Base-by-base conservation (phyloP, 805 yeast species). In the Blastobotrys robertii region DNA sequence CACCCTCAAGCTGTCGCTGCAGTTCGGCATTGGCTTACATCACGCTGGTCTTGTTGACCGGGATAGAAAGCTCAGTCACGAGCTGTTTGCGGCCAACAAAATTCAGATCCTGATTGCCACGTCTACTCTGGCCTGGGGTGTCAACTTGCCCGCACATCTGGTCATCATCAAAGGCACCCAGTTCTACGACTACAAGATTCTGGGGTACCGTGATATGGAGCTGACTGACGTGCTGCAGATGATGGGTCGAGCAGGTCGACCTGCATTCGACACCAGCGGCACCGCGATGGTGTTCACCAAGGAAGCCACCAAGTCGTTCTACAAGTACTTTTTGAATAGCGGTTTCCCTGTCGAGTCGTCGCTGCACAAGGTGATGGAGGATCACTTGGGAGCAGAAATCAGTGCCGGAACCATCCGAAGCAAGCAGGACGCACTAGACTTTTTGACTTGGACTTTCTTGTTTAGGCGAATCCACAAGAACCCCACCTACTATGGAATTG, bases 161-260 rank as follows among this genome's bases (percentile, higher is more conserved):
- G 92, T 82, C 11, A 74, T 82, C 36, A 79, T 82, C 51, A 82
- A 82, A 59, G 90, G 90, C 25, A 82, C 92, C 0, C 77, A 72
- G 51, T 68, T 73, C 41, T 82, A 81, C 74, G 70, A 69, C 14
- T 70, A 71, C 15, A 70, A 65, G 42, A 65, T 70, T 46, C 84
- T 80, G 56, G 84, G 73, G 1, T 83, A 82, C 58, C 69, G 75
- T 50, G 90, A 82, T 54, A 83, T 82, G 90, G 90, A 82, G 55
- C 68, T 82, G 53, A 83, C 90, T 0, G 92, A 82, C 61, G 81
- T 83, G 41, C 61, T 82, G 44, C 92, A 81, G 59, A 81, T 81
- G 87, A 80, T 81, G 86, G 90, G 90, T 33, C 67, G 90, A 57
- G 90, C 90, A 0, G 90, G 90, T 38, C 73, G 90, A 48, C 90